These are phyloP conservation scores for Trypanosoma avium DNA, from an alignment of 208 protist species.

Conservation along the genomic window DNA sequence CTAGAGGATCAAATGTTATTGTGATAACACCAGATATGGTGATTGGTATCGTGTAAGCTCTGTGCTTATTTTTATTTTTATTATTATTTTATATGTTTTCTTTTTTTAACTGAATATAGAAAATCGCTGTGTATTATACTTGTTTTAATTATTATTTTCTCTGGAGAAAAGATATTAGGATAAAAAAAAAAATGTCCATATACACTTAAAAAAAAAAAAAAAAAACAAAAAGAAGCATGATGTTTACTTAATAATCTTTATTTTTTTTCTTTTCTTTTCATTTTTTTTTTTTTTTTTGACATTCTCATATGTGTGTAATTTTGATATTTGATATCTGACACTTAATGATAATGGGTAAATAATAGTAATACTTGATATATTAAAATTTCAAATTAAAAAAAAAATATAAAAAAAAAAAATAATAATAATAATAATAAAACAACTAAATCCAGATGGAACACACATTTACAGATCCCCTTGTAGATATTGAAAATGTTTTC, in stretches of 20 bases:
- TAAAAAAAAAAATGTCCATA: neutral
- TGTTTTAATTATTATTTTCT: conserved; percentile 1
- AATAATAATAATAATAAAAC: conserved; percentile 1
- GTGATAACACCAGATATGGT: conserved; percentile 26
- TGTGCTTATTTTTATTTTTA: conserved; percentile 3
- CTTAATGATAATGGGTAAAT: too few species aligned
- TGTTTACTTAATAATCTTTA: neutral
- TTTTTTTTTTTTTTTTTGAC: neutral
- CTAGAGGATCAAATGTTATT: conserved; percentile 18
- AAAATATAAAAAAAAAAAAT: neutral
- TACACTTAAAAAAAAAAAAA: neutral
- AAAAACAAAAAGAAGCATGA: conserved; percentile 9
- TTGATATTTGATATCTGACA: neutral
- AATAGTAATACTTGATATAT: neutral
- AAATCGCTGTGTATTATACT: neutral
- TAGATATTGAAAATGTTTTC: conserved; percentile 32
- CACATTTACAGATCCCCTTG: conserved; percentile 20
- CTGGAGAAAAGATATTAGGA: neutral
- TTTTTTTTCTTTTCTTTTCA: conserved; percentile 5
- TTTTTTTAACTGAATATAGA: neutral
- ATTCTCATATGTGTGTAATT: neutral
- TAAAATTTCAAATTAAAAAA: neutral
- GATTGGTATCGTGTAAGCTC: conserved; percentile 6
- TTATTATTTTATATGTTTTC: conserved; percentile 8
- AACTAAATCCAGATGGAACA: neutral